Base-by-base conservation (phyloP, 2,329 filamentous ascomycete genomes). In the Aspergillus sergii region DNA sequence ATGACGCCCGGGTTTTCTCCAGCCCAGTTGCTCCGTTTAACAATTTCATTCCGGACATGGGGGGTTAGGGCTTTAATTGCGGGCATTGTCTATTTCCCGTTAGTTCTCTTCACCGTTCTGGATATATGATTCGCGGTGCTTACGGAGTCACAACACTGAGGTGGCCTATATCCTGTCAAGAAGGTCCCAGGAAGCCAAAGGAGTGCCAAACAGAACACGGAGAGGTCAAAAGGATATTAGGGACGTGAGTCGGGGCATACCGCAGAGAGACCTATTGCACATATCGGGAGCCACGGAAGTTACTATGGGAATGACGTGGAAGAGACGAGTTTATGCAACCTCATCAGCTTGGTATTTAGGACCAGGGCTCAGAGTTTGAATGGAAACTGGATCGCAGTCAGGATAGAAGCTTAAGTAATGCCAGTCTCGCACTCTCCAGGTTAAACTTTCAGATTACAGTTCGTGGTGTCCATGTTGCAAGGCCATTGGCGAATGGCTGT, bases 1-100 rank as follows among this genome's bases (percentile, higher is more conserved):
- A 89, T 81, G 66, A 89, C 86, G 75, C 87, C 87, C 51, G 84
- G 81, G 71, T 89, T 84, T 36, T 76, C 71, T 64, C 76, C 69
- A 28, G 87, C 85, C 84, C 85, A 89, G 80, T 88, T 87, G 72
- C 64, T 57, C 51, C 72, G 66, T 26, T 69, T 70, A 43, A 79
- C 73, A 65, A 88, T 69, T 58, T 78, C 10, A 14, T 23, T 5
- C 32, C 30, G 30, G 75, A 54, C 68, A 58, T 34, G 60, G 64
- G 21, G 67, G 36, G 57, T 62, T 57, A 46, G 65, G 62, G 23
- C 57, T 21, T 30, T 64, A 62, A 75, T 68, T 30, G 72, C 68
- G 39, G 74, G 64, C 75, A 77, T 70, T 34, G 50, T 66, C 62
- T 58, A 32, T 21, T 5, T 32, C 2, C 14, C 19, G 16, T 57